phyloP scores from a whole-genome alignment of 352 stramenopile species.

The Phytopythium oedochilum region DNA sequence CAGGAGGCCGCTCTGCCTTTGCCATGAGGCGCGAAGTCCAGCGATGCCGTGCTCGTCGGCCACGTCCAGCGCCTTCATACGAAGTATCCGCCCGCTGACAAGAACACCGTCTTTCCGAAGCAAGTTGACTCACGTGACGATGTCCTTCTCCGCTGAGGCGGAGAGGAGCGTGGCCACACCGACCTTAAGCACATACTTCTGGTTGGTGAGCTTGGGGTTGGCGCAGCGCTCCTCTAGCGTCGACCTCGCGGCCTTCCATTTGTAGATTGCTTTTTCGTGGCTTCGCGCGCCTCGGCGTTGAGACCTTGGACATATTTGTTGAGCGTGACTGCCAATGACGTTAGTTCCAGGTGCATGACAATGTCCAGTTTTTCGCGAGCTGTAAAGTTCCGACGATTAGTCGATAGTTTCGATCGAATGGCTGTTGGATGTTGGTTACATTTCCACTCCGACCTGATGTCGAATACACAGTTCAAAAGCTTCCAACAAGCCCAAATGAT shows the following conservation, averaged over 20 bases:
- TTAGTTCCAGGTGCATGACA: neutral
- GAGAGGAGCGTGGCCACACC: neutral
- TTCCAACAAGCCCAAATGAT: too few species aligned
- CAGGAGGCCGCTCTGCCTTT: slow-evolving; percentile 3
- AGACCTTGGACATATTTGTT: neutral
- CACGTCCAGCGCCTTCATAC: neutral
- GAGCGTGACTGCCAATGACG: neutral
- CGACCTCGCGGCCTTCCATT: neutral
- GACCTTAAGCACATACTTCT: neutral
- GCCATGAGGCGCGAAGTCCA: neutral
- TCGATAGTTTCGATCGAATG: neutral
- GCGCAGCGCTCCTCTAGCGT: neutral
- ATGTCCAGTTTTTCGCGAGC: neutral
- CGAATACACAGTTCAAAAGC: too few species aligned
- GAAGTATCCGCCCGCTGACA: neutral
- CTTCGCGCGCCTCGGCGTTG: neutral
- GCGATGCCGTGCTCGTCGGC: neutral
- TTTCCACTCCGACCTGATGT: neutral
- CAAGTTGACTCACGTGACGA: neutral
- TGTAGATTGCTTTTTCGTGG: neutral
- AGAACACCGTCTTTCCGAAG: neutral
- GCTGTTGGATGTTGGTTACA: too few species aligned
- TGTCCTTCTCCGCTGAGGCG: neutral
- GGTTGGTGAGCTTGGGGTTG: neutral
- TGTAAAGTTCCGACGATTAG: neutral